Evolutionary conservation across 257 asterid species (phyloP).

Genomic region (Nicotiana tomentosiformis): DNA sequence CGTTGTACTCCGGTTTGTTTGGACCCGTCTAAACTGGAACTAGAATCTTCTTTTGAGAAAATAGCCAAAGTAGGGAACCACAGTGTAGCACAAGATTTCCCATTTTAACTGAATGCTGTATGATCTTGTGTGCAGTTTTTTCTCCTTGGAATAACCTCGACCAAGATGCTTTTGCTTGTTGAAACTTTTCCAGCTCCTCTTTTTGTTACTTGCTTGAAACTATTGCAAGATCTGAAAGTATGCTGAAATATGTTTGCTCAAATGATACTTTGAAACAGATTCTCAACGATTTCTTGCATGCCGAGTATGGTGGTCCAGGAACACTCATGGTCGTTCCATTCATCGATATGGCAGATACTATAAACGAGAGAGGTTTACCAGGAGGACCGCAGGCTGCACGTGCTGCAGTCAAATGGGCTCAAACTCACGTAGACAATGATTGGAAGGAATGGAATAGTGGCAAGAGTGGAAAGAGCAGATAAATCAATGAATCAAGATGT

Average conservation of each 20-base stretch:
- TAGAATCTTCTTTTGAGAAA: neutral
- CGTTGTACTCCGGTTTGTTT: no score
- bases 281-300: constrained; percentile 58
- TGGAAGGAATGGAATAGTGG: constrained; percentile 75
- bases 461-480: constrained; percentile 1
- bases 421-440: constrained; percentile 63
- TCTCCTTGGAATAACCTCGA: neutral
- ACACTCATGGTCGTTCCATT: constrained; percentile 75
- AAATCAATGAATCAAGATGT: neutral
- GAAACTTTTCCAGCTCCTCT: neutral
- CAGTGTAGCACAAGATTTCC: neutral
- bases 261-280: constrained; percentile 37
- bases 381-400: constrained; percentile 98
- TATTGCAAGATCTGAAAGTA: neutral
- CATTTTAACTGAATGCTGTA: neutral
- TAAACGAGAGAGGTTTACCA: constrained; percentile 74
- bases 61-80: neutral
- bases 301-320: constrained; percentile 93
- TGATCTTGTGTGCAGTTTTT: neutral
- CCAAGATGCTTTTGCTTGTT: neutral
- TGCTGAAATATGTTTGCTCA: neutral
- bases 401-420: constrained; percentile 88
- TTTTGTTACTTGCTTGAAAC: neutral
- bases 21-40: neutral
- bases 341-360: constrained; percentile 81